Evolutionary conservation across 768 basidiomycete species (phyloP), one percentile per base, ranked within the genome.

Genomic region (Pisolithus orientalis): DNA sequence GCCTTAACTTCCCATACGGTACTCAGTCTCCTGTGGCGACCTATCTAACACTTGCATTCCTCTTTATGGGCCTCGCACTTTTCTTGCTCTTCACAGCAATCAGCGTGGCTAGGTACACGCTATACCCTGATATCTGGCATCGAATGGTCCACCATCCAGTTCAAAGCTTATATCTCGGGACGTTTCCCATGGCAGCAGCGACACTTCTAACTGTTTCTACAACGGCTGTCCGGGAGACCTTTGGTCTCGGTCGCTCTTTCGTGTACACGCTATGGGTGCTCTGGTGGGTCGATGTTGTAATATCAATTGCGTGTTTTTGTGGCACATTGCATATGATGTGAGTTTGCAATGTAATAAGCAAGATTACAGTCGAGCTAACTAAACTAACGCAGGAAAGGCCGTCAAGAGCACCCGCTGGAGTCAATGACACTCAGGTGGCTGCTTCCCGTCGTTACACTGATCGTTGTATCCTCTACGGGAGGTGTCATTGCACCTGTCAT

Each of bases 371-470:
- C 28, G 50, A 47, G 25, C 8, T 31, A 38, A 14, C 4, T 13
- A 34, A 14, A 34, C 13, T 34, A 13, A 3, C 31, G 1, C 76
- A 87, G 79, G 82, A 65, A 79, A 66, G 64, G 73, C 38, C 59
- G 77, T n/a, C 84, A 90, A 17, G 69, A 71, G 6, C 83, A 89
- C 60, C 66, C 80, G 0, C 59, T 83, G 5, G 70, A 76, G 40
- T 62, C 69, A 1, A 78, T 89, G 76, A 81, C 81, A 0, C 68
- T 83, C 24, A 64, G 74, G 21, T 90, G 88, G 87, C 71, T 90
- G 7, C 80, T 91, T 29, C 90, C 90, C 0, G 78, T 88, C 10
- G 84, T 91, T 3, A 80, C 88, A 0, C 74, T 85, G 14, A 77
- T 86, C 42, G 89, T 91, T 61, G 80, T 79, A 1, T 75, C 85